Conservation (phyloP, 805 yeast genomes). For the Wickerhamomyces bisporus region DNA sequence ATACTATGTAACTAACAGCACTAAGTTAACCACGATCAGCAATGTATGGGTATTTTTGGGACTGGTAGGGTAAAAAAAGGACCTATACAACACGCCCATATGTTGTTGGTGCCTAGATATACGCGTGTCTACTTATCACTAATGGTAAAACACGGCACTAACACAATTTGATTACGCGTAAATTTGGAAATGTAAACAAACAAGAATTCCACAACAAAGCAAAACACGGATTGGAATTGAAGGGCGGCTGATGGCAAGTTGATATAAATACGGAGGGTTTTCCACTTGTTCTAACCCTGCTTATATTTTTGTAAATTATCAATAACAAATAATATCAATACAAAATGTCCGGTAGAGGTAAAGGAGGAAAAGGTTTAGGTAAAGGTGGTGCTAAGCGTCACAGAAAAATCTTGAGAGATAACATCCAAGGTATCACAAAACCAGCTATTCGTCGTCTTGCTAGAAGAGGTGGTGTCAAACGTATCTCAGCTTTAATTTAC, state of each 20-base stretch:
- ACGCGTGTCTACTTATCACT: background rate
- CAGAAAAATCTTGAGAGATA: conserved; percentile 98
- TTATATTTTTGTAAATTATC: too few species aligned
- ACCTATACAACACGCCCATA: background rate
- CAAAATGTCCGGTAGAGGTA: conserved; percentile 97
- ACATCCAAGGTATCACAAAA: conserved; percentile 99
- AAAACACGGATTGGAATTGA: too few species aligned
- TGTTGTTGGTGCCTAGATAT: background rate
- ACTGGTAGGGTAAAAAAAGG: background rate
- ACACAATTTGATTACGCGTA: background rate
- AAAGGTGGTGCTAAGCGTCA: conserved; percentile 99
- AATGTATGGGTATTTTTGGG: too few species aligned
- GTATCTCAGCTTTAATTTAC: conserved; percentile 97
- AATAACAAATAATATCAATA: too few species aligned
- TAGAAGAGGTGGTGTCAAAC: conserved; percentile 99
- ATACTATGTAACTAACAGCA: conserved; percentile 6
- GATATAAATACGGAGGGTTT: too few species aligned
- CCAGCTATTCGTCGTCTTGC: conserved; percentile 99
- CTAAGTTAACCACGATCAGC: background rate
- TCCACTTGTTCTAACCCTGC: too few species aligned
- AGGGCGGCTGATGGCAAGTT: too few species aligned
- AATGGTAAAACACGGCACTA: background rate
- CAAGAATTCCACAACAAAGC: too few species aligned
- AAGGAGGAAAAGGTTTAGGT: conserved; percentile 99
- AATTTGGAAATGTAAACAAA: background rate